phyloP scores from a whole-genome alignment of 192 early-diverging fungal genomes.

The Coemansia sp. region DNA sequence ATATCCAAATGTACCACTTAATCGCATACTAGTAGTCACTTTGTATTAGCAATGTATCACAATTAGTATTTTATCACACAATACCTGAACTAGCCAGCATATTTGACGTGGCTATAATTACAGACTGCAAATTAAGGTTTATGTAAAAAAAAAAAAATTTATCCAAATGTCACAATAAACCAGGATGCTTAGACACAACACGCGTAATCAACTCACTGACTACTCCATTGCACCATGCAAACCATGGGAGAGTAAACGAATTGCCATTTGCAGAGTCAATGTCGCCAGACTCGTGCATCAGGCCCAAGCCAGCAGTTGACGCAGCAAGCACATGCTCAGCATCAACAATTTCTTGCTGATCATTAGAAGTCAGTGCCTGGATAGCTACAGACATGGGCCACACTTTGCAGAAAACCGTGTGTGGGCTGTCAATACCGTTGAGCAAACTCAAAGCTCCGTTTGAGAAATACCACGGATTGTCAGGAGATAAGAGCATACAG shows the following conservation, averaged over 20 bases:
- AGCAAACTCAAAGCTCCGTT: constrained; percentile 23
- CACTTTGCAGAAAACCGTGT: constrained; percentile 53
- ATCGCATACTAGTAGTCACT: no score
- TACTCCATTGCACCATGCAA: constrained; percentile 66
- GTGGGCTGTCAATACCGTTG: constrained; percentile 62
- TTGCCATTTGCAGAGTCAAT: constrained; percentile 40
- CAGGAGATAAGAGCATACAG: constrained; percentile 48
- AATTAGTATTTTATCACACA: no score
- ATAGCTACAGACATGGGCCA: constrained; percentile 67
- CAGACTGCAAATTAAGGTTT: no score
- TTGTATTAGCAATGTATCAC: no score
- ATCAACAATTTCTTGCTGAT: constrained; percentile 39
- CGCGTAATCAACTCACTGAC: constrained; percentile 43
- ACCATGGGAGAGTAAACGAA: constrained; percentile 55
- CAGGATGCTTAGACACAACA: not conserved
- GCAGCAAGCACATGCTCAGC: constrained; percentile 45
- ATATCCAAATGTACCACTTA: no score
- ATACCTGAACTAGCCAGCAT: no score
- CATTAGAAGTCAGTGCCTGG: constrained; percentile 47
- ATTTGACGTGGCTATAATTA: no score
- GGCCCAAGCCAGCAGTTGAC: constrained; percentile 53
- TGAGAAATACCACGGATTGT: constrained; percentile 65
- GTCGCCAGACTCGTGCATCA: constrained; percentile 64
- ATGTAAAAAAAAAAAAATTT: no score
- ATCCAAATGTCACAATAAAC: not conserved